Evolutionary conservation across 2,329 filamentous ascomycete genomes (phyloP).

Genomic region (Cytospora paraplurivora): DNA sequence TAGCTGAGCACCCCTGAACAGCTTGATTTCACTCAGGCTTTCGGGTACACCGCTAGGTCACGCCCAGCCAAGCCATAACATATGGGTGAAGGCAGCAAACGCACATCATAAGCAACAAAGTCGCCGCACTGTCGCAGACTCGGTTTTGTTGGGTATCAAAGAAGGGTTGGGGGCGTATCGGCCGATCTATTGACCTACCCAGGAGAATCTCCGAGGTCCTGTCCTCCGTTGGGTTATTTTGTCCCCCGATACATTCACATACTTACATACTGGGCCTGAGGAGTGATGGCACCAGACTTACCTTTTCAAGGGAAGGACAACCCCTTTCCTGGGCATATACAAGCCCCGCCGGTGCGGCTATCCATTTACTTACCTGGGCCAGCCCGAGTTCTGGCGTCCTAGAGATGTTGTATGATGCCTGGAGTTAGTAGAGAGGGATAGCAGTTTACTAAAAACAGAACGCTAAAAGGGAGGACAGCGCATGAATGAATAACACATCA

Average conservation of each 20-base stretch:
- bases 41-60: not conserved
- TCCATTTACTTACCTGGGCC: too few species aligned
- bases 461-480: too few species aligned
- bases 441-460: too few species aligned
- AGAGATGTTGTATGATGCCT: too few species aligned
- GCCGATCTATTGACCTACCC: not conserved
- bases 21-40: not conserved
- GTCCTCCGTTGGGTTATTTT: too few species aligned
- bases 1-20: conserved; percentile 36
- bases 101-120: not conserved
- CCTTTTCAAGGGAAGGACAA: not conserved
- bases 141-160: not conserved
- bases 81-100: not conserved
- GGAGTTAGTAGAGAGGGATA: too few species aligned
- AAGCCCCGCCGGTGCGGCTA: not conserved
- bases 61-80: not conserved
- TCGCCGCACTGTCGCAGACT: not conserved
- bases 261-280: not conserved
- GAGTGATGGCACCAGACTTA: not conserved
- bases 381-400: too few species aligned
- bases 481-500: too few species aligned
- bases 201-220: not conserved
- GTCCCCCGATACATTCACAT: not conserved
- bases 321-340: not conserved
- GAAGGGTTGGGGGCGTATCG: not conserved